These are phyloP conservation scores for Trypanosoma caninum DNA, from an alignment of 208 protist species.

Conservation along the genomic window DNA sequence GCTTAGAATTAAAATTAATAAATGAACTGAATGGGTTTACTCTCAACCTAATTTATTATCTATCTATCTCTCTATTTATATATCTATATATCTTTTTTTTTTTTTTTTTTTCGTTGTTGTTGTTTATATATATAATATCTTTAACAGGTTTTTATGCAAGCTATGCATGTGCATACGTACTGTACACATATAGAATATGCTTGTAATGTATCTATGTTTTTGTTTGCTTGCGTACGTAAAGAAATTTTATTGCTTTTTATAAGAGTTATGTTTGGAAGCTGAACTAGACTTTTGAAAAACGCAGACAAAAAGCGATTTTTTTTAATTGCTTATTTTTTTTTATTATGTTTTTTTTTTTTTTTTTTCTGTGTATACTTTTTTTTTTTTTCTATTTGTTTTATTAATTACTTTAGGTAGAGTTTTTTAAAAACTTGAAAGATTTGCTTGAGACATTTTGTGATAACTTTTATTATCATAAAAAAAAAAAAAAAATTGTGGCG, in stretches of 20 bases:
- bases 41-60: neutral
- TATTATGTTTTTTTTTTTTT: neutral
- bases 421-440: neutral
- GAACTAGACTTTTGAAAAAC: no score
- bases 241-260: neutral
- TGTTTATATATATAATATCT: no score
- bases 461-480: no score
- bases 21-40: neutral
- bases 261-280: neutral
- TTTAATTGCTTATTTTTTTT: conserved; percentile 19
- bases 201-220: no score
- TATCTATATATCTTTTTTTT: no score
- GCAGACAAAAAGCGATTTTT: conserved; percentile 9
- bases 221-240: no score
- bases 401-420: neutral
- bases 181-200: no score
- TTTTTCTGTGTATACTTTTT: conserved; percentile 10
- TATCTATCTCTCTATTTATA: neutral
- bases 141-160: no score
- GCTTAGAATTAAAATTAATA: conserved; percentile 18
- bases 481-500: neutral
- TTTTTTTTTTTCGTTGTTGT: no score
- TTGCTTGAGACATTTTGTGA: no score
- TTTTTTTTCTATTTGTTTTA: conserved; percentile 10
- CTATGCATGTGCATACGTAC: no score